A percentile compares a stretch with the other conserved stretches of the same genome.
phyloP scores from a whole-genome alignment of 2,329 filamentous ascomycete species.

The Massarina eburnea region DNA sequence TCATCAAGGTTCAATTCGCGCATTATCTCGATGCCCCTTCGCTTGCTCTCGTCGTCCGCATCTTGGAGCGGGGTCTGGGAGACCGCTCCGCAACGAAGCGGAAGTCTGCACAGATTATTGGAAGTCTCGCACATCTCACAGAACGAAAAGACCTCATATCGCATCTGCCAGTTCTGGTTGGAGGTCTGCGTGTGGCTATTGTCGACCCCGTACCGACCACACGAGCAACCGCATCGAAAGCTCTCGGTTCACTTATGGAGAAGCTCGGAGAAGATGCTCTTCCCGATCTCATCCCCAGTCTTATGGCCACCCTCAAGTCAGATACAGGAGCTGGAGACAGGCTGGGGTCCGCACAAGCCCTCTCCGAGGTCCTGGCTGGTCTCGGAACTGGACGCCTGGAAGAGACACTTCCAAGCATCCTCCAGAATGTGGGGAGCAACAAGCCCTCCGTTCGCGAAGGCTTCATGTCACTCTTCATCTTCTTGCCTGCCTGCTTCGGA shows the following conservation, averaged over 20 bases:
- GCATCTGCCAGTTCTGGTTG: conserved; percentile 88
- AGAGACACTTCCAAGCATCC: conserved; percentile 91
- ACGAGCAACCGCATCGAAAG: conserved; percentile 92
- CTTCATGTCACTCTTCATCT: conserved; percentile 99
- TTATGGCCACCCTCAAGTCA: conserved; percentile 97
- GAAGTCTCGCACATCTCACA: conserved; percentile 93
- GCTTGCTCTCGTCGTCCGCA: conserved; percentile 89
- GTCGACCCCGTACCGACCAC: conserved; percentile 97
- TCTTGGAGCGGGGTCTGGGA: conserved; percentile 86
- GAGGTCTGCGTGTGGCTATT: conserved; percentile 82
- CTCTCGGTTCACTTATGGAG: conserved; percentile 93
- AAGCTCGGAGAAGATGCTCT: conserved; percentile 96
- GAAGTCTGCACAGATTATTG: conserved; percentile 96
- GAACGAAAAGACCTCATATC: conserved; percentile 91
- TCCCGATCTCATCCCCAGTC: conserved; percentile 92
- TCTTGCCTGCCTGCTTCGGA: conserved; percentile 96
- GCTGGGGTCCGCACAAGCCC: conserved; percentile 91
- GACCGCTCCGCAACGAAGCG: conserved; percentile 94
- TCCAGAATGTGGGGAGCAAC: conserved; percentile 91
- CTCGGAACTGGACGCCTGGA: conserved; percentile 89
- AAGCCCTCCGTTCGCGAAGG: conserved; percentile 92
- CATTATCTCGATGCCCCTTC: conserved; percentile 98
- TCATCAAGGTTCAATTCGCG: conserved; percentile 98
- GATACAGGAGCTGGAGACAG: conserved; percentile 96
- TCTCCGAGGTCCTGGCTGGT: conserved; percentile 93